Base-by-base conservation (phyloP, 2,329 filamentous ascomycete genomes). In the Neurospora sp. region DNA sequence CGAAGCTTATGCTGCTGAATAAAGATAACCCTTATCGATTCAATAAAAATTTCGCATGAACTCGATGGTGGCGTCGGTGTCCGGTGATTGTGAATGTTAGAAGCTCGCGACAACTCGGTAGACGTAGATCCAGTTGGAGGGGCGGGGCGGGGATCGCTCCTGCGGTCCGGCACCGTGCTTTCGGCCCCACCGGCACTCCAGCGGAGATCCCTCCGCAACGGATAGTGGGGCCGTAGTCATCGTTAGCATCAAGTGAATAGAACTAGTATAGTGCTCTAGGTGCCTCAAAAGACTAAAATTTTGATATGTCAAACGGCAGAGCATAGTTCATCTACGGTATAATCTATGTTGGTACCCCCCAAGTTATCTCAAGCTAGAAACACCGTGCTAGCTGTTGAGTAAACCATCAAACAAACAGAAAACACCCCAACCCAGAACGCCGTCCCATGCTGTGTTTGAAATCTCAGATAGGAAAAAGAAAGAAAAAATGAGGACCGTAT, bases 21-120 rank as follows among this genome's bases (percentile, higher is more conserved):
- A 10, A 38, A 11, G n/a, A 40, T 38, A 17, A 66, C 15, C 57
- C 77, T 74, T 82, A 33, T 62, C 19, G 19, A 17, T 62, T 23
- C 52, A 8, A 12, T 33, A 6, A 57, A 33, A 15, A 17, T 4
- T 62, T 62, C 23, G 33, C 12, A 33, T 62, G 11, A 33, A 62
- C 23, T 33, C 12, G 6, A 62, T 23, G 23, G 23, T 62, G 52
- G 52, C 52, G 52, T 33, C 6, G 28, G 23, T 4, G 12, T 62
- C 6, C 2, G 52, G 23, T 62, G 23, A 62, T 17, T 62, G 52
- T 62, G 23, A 33, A 52, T 28, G 19, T 52, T 33, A 8, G 52
- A 62, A 33, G 23, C 23, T 17, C 52, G 23, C 52, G 23, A 62
- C 52, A 62, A 62, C 3, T 33, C 52, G 12, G 52, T 62, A 23